Conservation (phyloP, 1,284 basidiomycete genomes). For the Crepidotus sp. region DNA sequence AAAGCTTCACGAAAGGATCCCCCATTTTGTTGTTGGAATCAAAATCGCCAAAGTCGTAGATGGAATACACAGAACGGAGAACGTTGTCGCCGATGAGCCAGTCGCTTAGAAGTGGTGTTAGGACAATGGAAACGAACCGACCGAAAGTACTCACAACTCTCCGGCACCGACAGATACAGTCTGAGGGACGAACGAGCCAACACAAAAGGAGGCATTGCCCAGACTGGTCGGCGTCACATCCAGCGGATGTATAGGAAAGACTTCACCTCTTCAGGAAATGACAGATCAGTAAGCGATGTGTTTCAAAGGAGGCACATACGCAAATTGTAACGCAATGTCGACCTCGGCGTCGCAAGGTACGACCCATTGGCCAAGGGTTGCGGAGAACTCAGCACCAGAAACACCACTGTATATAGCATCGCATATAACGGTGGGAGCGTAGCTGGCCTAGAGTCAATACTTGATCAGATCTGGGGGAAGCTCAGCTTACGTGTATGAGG, state of each 20-base stretch:
- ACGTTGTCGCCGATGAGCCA: conserved; percentile 78
- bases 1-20: conserved; percentile 65
- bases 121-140: conserved; percentile 1
- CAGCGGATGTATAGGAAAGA: conserved; percentile 68
- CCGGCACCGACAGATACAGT: conserved; percentile 42
- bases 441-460: conserved; percentile 31
- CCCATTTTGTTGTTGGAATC: conserved; percentile 53
- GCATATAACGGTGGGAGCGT: conserved; percentile 52
- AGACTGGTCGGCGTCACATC: conserved; percentile 49
- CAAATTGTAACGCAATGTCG: conserved; percentile 66
- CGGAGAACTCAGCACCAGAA: conserved; percentile 47
- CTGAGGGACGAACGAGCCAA: conserved; percentile 67
- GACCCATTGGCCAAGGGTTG: conserved; percentile 46
- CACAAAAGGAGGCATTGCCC: conserved; percentile 41
- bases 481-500: conserved; percentile 60
- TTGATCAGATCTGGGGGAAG: conserved; percentile 4
- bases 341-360: conserved; percentile 66
- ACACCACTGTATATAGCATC: conserved; percentile 59
- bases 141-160: conserved; percentile 47
- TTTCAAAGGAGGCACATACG: conserved; percentile 32
- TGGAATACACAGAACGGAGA: conserved; percentile 73
- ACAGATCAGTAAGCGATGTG: neutral
- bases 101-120: conserved; percentile 37
- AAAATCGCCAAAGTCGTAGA: conserved; percentile 83
- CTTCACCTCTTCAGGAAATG: conserved; percentile 38